These are phyloP conservation scores for Pecoramyces ruminantium DNA, from an alignment of 192 early-diverging fungal species.

Conservation along the genomic window DNA sequence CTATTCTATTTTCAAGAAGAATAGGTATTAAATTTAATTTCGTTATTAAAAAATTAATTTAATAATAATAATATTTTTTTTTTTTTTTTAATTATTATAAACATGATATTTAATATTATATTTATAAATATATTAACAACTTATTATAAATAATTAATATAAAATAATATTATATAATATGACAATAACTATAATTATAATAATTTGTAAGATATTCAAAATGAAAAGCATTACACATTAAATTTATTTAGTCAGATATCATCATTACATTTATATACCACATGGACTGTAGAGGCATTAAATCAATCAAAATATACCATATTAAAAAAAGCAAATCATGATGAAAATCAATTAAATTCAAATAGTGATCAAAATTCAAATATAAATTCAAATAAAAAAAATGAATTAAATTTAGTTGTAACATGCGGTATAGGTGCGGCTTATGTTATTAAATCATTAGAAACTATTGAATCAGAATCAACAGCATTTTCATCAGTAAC, in stretches of 20 bases:
- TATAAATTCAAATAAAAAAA: neutral
- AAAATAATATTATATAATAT: no score
- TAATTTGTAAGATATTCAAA: neutral
- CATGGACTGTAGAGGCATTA: neutral
- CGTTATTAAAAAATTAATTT: no score
- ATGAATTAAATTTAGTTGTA: neutral
- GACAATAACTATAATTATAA: no score
- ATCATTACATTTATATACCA: neutral
- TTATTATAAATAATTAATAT: no score
- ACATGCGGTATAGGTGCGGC: neutral
- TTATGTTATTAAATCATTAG: neutral
- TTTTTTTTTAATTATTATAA: no score
- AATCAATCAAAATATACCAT: neutral
- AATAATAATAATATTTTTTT: no score
- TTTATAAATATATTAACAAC: no score
- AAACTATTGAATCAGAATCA: neutral
- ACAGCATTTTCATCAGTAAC: neutral
- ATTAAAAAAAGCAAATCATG: neutral
- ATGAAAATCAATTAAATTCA: neutral
- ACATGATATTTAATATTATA: no score
- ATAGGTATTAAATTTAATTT: neutral
- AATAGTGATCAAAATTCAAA: neutral
- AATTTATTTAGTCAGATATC: neutral
- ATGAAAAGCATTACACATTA: neutral
- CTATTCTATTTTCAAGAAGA: neutral